Evolutionary conservation across 2,329 filamentous ascomycete genomes (phyloP).

Genomic region (Venturia effusa): DNA sequence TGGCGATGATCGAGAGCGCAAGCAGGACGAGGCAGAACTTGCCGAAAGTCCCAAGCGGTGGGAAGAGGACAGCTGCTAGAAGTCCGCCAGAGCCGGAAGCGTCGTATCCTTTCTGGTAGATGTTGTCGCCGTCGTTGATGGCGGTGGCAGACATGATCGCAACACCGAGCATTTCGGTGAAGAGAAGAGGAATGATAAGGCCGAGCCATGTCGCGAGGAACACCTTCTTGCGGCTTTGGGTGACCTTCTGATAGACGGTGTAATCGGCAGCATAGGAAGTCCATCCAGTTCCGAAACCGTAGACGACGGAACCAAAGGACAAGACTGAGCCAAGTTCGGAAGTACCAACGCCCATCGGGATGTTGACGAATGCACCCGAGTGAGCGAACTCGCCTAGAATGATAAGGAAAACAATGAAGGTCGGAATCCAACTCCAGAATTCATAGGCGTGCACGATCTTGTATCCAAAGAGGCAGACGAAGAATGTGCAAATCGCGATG

Average conservation of each 20-base stretch:
- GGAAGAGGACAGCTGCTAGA: conserved; percentile 52
- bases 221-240: conserved; percentile 47
- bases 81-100: conserved; percentile 54
- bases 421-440: conserved; percentile 63
- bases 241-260: conserved; percentile 63
- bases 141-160: conserved; percentile 56
- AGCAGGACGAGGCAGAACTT: conserved; percentile 61
- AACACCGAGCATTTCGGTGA: conserved; percentile 63
- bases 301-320: conserved; percentile 55
- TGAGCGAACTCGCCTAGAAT: conserved; percentile 57
- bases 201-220: conserved; percentile 61
- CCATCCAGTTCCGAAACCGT: conserved; percentile 64
- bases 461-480: conserved; percentile 66
- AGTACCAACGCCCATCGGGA: conserved; percentile 48
- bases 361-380: conserved; percentile 51
- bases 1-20: conserved; percentile 56
- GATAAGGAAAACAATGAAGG: conserved; percentile 62
- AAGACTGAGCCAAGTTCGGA: conserved; percentile 52
- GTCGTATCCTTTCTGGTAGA: conserved; percentile 45
- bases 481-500: conserved; percentile 55
- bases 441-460: conserved; percentile 69
- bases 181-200: conserved; percentile 59
- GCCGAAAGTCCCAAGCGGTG: conserved; percentile 55
- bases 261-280: conserved; percentile 67
- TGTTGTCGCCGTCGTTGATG: conserved; percentile 42